Percentiles rank a stretch among this genome's conserved stretches.
Evolutionary conservation across 305 asterid species (phyloP).

Genomic region (Petunia hybrid): DNA sequence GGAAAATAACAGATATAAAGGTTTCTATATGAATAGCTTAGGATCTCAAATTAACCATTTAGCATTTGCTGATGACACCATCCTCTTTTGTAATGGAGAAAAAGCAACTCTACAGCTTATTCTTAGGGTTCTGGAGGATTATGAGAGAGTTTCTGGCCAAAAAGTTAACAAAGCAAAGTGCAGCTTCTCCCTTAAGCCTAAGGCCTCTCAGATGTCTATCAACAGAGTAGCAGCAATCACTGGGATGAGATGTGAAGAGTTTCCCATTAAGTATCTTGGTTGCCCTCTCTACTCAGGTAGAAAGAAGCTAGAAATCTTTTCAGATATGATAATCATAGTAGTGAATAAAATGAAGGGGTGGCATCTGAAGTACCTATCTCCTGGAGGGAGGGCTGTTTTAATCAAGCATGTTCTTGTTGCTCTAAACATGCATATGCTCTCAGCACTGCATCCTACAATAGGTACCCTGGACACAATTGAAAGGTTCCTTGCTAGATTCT

Average conservation of each 20-base stretch:
- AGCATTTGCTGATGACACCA: no score
- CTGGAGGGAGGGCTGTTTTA: no score
- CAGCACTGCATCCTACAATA: no score
- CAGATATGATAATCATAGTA: background rate
- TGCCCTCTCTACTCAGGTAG: background rate
- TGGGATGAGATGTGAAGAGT: background rate
- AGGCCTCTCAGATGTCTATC: rapidly evolving
- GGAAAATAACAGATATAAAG: background rate
- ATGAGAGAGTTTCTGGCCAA: no score
- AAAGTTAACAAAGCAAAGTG: no score
- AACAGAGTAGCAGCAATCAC: background rate
- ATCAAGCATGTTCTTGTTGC: no score
- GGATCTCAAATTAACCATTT: background rate
- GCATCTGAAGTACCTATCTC: rapidly evolving
- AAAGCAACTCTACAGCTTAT: background rate
- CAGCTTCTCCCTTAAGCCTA: background rate
- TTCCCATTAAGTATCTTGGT: no score
- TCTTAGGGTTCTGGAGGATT: no score
- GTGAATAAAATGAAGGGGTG: background rate
- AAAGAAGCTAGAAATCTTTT: background rate
- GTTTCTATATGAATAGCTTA: background rate
- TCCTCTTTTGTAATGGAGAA: background rate
- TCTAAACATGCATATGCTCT: no score
- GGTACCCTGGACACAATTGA: no score
- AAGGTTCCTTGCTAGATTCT: no score